These are phyloP conservation scores for Pseudonitzschia pungens DNA, from an alignment of 108 stramenopile species.

Conservation along the genomic window DNA sequence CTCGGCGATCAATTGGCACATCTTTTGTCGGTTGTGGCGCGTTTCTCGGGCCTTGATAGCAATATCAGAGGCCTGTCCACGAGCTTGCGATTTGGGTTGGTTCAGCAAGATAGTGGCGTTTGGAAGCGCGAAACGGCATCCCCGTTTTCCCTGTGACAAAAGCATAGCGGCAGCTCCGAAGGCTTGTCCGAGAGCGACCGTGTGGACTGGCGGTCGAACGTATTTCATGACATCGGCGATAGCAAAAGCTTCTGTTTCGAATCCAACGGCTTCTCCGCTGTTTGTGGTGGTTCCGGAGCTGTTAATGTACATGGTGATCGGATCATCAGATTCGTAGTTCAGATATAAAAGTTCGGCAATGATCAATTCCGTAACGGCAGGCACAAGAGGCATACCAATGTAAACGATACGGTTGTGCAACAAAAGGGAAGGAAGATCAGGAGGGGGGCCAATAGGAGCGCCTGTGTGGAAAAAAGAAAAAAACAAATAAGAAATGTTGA, in stretches of 20 bases:
- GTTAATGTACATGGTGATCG: constrained; percentile 98
- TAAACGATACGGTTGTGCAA: constrained; percentile 98
- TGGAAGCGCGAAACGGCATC: constrained; percentile 90
- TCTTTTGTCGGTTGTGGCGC: constrained; percentile 82
- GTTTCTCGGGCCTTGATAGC: constrained; percentile 96
- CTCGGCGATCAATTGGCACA: constrained; percentile 88
- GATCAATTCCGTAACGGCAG: constrained; percentile 94
- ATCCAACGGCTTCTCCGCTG: constrained; percentile 88
- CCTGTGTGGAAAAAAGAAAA: constrained; percentile 39
- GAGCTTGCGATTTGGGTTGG: constrained; percentile 89
- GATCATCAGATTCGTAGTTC: constrained; percentile 90
- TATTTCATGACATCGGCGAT: constrained; percentile 99
- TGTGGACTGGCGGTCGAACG: constrained; percentile 94
- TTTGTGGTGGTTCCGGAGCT: constrained; percentile 92
- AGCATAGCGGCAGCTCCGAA: constrained; percentile 97
- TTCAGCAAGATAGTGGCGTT: constrained; percentile 96
- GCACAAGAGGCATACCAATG: constrained; percentile 98
- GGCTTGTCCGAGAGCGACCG: constrained; percentile 96
- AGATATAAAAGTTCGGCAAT: constrained; percentile 96
- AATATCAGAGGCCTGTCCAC: constrained; percentile 96
- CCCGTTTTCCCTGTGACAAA: constrained; percentile 89
- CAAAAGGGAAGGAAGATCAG: constrained; percentile 96
- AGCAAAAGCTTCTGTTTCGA: constrained; percentile 98
- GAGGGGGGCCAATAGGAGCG: constrained; percentile 92
- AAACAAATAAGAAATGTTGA: constrained; percentile 15